These are phyloP conservation scores for Phytophthora nicotianae DNA, from an alignment of 352 stramenopile genomes.

Conservation along the genomic window DNA sequence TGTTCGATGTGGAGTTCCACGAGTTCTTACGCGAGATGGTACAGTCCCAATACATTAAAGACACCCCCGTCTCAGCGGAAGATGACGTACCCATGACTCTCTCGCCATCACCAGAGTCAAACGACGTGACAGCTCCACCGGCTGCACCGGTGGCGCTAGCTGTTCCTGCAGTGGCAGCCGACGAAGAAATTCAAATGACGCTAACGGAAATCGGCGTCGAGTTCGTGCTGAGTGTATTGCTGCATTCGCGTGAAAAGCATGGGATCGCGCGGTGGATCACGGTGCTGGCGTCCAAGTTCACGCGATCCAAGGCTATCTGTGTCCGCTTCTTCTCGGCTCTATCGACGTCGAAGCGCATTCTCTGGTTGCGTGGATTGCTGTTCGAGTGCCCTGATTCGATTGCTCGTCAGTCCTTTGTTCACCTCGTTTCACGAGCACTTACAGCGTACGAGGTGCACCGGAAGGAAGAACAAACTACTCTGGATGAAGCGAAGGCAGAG, in stretches of 20 bases:
- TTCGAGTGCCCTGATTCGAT: slow-evolving; percentile 89
- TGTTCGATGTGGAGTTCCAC: slow-evolving; percentile 96
- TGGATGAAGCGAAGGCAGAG: slow-evolving; percentile 28
- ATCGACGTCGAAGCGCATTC: slow-evolving; percentile 53
- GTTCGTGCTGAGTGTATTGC: slow-evolving; percentile 88
- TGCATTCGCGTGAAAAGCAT: slow-evolving; percentile 90
- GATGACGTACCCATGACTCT: slow-evolving; percentile 30
- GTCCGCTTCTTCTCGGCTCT: slow-evolving; percentile 70
- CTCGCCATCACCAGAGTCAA: slow-evolving; percentile 15
- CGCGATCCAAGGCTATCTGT: slow-evolving; percentile 70
- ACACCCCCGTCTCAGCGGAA: slow-evolving; percentile 24
- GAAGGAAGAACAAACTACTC: slow-evolving; percentile 37
- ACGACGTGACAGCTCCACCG: slow-evolving; percentile 19
- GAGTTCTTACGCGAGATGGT: slow-evolving; percentile 93
- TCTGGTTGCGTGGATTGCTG: slow-evolving; percentile 71
- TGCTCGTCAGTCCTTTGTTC: slow-evolving; percentile 86
- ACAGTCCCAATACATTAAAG: slow-evolving; percentile 81
- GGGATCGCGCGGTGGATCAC: slow-evolving; percentile 85
- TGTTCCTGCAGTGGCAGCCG: slow-evolving; percentile 27
- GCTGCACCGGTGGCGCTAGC: slow-evolving; percentile 27
- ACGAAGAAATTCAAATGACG: slow-evolving; percentile 69
- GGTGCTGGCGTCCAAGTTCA: slow-evolving; percentile 77
- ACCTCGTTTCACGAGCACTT: slow-evolving; percentile 76
- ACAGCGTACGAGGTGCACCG: slow-evolving; percentile 69
- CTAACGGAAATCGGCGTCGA: slow-evolving; percentile 84